Evolutionary conservation across 2,329 filamentous ascomycete species (phyloP), one percentile per base, ranked within the genome.

Genomic region (Aspergillus pseudoglaucus): DNA sequence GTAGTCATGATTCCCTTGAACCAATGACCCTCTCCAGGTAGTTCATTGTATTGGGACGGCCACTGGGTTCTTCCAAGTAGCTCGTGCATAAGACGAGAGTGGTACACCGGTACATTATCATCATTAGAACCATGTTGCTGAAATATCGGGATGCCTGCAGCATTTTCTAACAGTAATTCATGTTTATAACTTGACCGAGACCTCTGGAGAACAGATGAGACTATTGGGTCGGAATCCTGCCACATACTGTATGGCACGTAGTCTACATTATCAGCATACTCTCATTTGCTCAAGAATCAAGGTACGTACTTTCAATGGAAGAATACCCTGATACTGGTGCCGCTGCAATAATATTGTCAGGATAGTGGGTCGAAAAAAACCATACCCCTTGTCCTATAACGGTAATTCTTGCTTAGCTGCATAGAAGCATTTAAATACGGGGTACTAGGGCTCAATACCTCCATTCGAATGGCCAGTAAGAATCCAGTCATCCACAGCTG

Each of bases 401-500:
- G 17, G 3, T 18, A 20, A 3, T 12, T 18, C 18, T 15, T 27
- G 23, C 14, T 20, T 15, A 25, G 20, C 33, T 17, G 14, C 17
- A 30, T 25, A 9, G 9, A 12, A 42, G 12, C 25, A 32, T 6
- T 41, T 9, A 18, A 8, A 12, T 15, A 42, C 10, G 22, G 14
- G 14, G 20, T 4, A 38, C 3, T 30, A 17, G 17, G 23, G 6
- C 20, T 46, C 54, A 60, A 49, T 52, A 59, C 75, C 80, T 42
- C 80, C 80, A 55, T 82, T 83, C 3, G 79, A 82, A 61, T 83
- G 80, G 0, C 80, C 80, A 27, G 63, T 68, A 5, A 80, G 69
- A 27, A 82, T 68, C 76, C 78, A 77, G 44, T 70, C 69, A 27
- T 74, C 55, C 6, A 60, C 57, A 45, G 77, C 66, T 10, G 76